A percentile compares a stretch with the other conserved stretches of the same genome.
phyloP scores from a whole-genome alignment of 306 rosid genomes.

The Corylus avellana region DNA sequence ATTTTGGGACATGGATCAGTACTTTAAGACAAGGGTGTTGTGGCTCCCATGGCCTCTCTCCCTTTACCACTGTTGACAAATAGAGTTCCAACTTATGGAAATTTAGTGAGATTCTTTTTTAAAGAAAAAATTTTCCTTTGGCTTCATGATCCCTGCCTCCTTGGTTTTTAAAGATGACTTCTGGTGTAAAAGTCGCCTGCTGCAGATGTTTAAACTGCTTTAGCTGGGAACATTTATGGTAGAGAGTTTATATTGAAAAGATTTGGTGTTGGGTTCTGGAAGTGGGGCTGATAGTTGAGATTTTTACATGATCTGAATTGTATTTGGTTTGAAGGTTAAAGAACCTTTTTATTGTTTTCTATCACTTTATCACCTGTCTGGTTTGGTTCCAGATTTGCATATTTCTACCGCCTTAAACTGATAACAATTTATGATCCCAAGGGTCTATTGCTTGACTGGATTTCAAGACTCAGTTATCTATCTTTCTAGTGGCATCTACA shows the following conservation, averaged over 20 bases:
- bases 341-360: background rate
- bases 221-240: no score
- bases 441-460: background rate
- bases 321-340: background rate
- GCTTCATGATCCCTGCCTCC: background rate
- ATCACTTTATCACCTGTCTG: background rate
- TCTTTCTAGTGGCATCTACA: background rate
- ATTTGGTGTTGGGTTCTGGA: no score
- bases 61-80: no score
- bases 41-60: no score
- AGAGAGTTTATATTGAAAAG: no score
- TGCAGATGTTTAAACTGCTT: no score
- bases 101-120: background rate
- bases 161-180: background rate
- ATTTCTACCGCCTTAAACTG: background rate
- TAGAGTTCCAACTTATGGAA: no score
- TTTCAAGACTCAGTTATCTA: background rate
- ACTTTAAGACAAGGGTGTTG: no score
- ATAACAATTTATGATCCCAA: background rate
- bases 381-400: background rate
- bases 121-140: background rate
- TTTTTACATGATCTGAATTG: background rate
- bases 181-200: no score
- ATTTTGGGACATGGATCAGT: no score
- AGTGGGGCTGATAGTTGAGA: no score